Evolutionary conservation across 169 alveolate species (phyloP).

Genomic region (Plasmodium chabaudi): DNA sequence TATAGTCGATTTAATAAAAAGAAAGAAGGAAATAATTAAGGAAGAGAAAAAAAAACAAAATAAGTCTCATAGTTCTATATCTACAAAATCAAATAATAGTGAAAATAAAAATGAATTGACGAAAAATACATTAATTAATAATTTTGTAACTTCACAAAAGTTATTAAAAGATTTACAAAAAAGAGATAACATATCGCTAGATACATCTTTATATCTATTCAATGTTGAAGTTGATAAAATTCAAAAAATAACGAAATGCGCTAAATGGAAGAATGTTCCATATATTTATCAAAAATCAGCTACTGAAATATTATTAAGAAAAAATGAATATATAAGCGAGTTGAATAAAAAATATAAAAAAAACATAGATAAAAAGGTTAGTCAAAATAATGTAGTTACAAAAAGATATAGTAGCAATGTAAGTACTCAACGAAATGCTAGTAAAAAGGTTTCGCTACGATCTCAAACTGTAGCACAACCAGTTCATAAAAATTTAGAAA

Average conservation of each 20-base stretch:
- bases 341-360: background rate
- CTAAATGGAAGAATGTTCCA: constrained; percentile 33
- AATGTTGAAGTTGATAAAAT: constrained; percentile 29
- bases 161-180: constrained; percentile 33
- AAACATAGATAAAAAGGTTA: background rate
- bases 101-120: background rate
- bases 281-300: constrained; percentile 60
- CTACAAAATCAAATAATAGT: background rate
- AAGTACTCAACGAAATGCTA: too few species aligned
- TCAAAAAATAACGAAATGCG: constrained; percentile 16
- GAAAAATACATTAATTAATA: constrained; percentile 20
- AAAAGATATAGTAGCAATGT: background rate
- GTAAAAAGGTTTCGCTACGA: too few species aligned
- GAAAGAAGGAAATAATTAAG: constrained; percentile 40
- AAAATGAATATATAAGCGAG: constrained; percentile 26
- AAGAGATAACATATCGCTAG: constrained; percentile 12
- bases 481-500: too few species aligned
- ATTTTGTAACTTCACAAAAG: constrained; percentile 28
- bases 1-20: constrained; percentile 29
- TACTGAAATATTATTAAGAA: constrained; percentile 5
- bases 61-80: background rate
- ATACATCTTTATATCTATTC: constrained; percentile 17
- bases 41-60: constrained; percentile 14
- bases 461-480: too few species aligned
- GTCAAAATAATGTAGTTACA: background rate